These are phyloP conservation scores for Paracamarosporium sp. DNA, from an alignment of 2,329 filamentous ascomycete genomes.

Conservation along the genomic window DNA sequence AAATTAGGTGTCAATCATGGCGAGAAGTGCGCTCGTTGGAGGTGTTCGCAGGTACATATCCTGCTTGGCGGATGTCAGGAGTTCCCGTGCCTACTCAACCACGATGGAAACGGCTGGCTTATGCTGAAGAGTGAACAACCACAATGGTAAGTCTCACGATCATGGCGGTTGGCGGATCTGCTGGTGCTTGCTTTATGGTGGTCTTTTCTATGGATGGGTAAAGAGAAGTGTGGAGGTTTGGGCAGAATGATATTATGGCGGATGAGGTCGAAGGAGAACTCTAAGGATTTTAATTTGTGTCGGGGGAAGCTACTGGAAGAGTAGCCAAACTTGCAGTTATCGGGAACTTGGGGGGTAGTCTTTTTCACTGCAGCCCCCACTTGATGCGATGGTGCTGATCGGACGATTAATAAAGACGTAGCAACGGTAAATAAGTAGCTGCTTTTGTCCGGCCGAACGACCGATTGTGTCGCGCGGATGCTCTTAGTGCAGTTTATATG, in stretches of 20 bases:
- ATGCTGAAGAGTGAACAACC: conserved; percentile 1
- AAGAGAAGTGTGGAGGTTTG: no score
- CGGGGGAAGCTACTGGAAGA: no score
- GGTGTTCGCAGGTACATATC: conserved; percentile 33
- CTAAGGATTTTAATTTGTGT: no score
- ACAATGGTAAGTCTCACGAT: conserved; percentile 3
- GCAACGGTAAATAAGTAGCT: no score
- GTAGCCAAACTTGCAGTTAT: no score
- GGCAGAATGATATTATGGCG: no score
- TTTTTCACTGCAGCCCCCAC: no score
- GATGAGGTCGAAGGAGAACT: no score
- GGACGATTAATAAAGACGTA: not conserved
- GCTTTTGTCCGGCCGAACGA: not conserved
- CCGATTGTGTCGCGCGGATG: not conserved
- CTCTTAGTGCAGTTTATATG: not conserved
- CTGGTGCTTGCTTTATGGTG: not conserved
- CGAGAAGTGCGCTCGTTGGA: conserved; percentile 33
- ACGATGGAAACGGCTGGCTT: conserved; percentile 21
- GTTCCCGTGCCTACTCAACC: conserved; percentile 27
- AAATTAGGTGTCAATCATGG: conserved; percentile 13
- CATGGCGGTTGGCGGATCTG: not conserved
- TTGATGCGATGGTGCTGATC: not conserved
- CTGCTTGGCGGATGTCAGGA: conserved; percentile 28
- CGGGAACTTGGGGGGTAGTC: no score
- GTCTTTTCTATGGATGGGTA: not conserved